Evolutionary conservation across 2,329 filamentous ascomycete genomes (phyloP).

Genomic region (Westerdykella ornata): DNA sequence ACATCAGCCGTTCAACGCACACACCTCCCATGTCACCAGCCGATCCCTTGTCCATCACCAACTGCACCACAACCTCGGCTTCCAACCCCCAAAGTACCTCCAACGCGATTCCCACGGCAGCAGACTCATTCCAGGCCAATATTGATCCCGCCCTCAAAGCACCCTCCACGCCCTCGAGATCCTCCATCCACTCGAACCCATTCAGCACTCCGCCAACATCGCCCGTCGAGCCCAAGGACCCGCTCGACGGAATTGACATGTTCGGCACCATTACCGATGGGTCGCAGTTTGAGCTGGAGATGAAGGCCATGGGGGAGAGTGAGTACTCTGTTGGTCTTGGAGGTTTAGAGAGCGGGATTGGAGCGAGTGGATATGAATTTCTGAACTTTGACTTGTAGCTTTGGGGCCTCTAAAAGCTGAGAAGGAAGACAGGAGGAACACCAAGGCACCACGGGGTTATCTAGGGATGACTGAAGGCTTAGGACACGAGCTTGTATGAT

Average conservation of each 20-base stretch:
- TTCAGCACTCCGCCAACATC: conserved; percentile 37
- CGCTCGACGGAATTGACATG: conserved; percentile 24
- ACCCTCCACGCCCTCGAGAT: conserved; percentile 28
- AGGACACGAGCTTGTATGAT: too few species aligned
- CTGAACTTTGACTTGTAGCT: conserved; percentile 30
- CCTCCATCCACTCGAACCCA: conserved; percentile 32
- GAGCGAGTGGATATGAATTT: conserved; percentile 23
- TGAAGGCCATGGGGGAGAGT: conserved; percentile 35
- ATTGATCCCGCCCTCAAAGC: conserved; percentile 13
- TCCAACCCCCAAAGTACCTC: too few species aligned
- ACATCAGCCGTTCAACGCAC: conserved; percentile 30
- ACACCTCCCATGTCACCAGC: conserved; percentile 36
- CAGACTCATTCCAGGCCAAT: conserved; percentile 11
- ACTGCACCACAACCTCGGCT: conserved; percentile 16
- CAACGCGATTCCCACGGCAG: not conserved
- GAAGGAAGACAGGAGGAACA: too few species aligned
- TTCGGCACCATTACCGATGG: conserved; percentile 28
- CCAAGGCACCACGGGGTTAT: too few species aligned
- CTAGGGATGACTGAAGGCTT: too few species aligned
- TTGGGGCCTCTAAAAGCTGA: too few species aligned
- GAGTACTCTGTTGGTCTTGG: conserved; percentile 6
- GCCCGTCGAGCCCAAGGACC: conserved; percentile 27
- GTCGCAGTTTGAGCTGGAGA: conserved; percentile 36
- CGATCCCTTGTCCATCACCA: conserved; percentile 23
- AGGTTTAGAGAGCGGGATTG: conserved; percentile 16